phyloP scores from a whole-genome alignment of 768 basidiomycete species.

The Mycena galopus region DNA sequence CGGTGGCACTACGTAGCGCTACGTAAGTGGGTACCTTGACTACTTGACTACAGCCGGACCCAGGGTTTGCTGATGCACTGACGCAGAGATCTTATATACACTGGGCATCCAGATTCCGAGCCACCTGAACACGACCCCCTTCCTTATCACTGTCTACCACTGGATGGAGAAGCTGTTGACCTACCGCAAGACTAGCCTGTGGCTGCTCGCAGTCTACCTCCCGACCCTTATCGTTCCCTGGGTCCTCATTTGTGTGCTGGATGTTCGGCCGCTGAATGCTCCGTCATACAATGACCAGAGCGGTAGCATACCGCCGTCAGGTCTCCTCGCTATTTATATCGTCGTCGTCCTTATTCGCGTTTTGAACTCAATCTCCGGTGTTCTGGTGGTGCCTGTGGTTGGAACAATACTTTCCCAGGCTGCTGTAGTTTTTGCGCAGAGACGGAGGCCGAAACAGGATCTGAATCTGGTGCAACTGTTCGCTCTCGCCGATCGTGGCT shows the following conservation, averaged over 20 bases:
- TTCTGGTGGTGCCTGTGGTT: slow-evolving; percentile 7
- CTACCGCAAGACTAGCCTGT: slow-evolving; percentile 3
- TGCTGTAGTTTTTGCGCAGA: slow-evolving; percentile 11
- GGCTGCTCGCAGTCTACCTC: slow-evolving; percentile 8
- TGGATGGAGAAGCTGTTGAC: slow-evolving; percentile 23
- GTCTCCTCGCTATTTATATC: background rate
- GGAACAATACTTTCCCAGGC: slow-evolving; percentile 5
- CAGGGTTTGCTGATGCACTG: no score
- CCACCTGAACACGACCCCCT: no score
- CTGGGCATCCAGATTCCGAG: no score
- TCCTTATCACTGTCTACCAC: slow-evolving; percentile 37
- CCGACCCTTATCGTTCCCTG: slow-evolving; percentile 14
- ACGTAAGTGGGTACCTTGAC: no score
- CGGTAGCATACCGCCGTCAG: background rate
- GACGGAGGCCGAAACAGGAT: background rate
- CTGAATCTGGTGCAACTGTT: slow-evolving; percentile 1
- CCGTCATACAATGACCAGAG: slow-evolving; percentile 5
- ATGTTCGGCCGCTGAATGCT: slow-evolving; percentile 7
- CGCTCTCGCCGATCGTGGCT: slow-evolving; percentile 3
- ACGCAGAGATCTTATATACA: no score
- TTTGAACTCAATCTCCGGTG: slow-evolving; percentile 1
- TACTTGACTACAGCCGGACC: no score
- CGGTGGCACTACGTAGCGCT: no score
- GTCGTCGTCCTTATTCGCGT: background rate
- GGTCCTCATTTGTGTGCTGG: slow-evolving; percentile 17